Evolutionary conservation across 345 rosid genomes (phyloP).

Genomic region (Limnanthes douglasii): DNA sequence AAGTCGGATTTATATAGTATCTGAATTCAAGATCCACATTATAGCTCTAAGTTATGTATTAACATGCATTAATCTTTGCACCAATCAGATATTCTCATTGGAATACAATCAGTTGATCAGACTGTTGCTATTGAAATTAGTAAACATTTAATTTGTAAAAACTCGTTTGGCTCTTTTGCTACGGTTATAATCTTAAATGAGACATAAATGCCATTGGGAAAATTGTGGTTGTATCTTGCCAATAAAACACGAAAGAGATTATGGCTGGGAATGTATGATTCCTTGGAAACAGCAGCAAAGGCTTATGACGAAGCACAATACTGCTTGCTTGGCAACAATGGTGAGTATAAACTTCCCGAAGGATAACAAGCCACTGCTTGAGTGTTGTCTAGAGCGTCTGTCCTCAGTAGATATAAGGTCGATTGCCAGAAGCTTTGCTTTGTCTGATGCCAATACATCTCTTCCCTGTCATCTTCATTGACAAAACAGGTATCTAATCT

Average conservation of each 20-base stretch:
- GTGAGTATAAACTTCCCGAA: slow-evolving; percentile 24
- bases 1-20: no score
- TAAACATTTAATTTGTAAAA: no score
- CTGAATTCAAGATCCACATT: no score
- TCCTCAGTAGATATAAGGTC: slow-evolving; percentile 16
- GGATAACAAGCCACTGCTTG: slow-evolving; percentile 19
- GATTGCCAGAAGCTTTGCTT: slow-evolving; percentile 18
- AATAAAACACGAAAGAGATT: slow-evolving; percentile 21
- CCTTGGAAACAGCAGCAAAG: slow-evolving; percentile 33
- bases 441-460: slow-evolving; percentile 9
- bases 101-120: no score
- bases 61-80: no score
- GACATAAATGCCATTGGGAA: no score
- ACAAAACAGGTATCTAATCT: slow-evolving; percentile 12
- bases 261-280: slow-evolving; percentile 38
- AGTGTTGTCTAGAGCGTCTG: slow-evolving; percentile 15
- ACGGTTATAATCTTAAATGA: no score
- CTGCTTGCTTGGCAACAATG: slow-evolving; percentile 22
- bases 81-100: no score
- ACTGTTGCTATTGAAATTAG: no score
- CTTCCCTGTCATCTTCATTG: slow-evolving; percentile 8
- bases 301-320: slow-evolving; percentile 33
- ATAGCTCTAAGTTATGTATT: no score
- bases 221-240: no score
- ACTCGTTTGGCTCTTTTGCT: no score